Evolutionary conservation across 2,329 filamentous ascomycete species (phyloP).

Genomic region (Zymoseptoria tritici): DNA sequence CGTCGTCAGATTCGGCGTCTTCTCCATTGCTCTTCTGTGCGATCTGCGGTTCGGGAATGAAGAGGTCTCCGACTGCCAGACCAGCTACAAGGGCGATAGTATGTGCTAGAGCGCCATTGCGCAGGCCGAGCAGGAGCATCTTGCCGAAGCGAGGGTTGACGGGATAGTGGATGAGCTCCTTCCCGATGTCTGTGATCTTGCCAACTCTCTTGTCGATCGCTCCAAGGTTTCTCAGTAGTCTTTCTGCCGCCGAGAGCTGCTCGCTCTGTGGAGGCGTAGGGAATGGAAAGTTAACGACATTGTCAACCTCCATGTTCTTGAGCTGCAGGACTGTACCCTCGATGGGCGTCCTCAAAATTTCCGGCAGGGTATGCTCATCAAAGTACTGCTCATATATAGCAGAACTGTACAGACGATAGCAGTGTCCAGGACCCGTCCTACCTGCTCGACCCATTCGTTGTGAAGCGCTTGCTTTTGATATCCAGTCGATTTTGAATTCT

Average conservation of each 20-base stretch:
- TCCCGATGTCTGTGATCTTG: constrained; percentile 70
- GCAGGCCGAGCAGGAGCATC: constrained; percentile 81
- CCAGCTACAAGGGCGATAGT: constrained; percentile 83
- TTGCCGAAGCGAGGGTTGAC: constrained; percentile 84
- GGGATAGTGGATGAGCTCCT: constrained; percentile 80
- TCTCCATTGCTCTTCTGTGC: constrained; percentile 33
- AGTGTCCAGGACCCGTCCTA: constrained; percentile 90
- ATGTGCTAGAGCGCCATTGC: constrained; percentile 74
- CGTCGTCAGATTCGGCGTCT: constrained; percentile 36
- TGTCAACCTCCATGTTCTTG: constrained; percentile 87
- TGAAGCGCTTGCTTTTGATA: constrained; percentile 91
- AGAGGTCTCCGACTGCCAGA: constrained; percentile 80
- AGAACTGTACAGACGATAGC: constrained; percentile 88
- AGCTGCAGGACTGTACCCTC: constrained; percentile 85
- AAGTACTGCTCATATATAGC: constrained; percentile 91
- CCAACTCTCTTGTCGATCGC: constrained; percentile 61
- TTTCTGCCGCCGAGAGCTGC: constrained; percentile 75
- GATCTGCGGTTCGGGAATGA: constrained; percentile 72
- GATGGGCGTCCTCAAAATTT: constrained; percentile 83
- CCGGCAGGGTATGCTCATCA: constrained; percentile 74
- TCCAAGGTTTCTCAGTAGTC: constrained; percentile 74
- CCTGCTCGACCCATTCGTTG: constrained; percentile 91
- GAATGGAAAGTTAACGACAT: constrained; percentile 91
- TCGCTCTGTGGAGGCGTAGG: constrained; percentile 77
- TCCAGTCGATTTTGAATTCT: constrained; percentile 91